These are phyloP conservation scores for Exserohilum rostratum DNA, from an alignment of 2,329 filamentous ascomycete species.

Conservation along the genomic window DNA sequence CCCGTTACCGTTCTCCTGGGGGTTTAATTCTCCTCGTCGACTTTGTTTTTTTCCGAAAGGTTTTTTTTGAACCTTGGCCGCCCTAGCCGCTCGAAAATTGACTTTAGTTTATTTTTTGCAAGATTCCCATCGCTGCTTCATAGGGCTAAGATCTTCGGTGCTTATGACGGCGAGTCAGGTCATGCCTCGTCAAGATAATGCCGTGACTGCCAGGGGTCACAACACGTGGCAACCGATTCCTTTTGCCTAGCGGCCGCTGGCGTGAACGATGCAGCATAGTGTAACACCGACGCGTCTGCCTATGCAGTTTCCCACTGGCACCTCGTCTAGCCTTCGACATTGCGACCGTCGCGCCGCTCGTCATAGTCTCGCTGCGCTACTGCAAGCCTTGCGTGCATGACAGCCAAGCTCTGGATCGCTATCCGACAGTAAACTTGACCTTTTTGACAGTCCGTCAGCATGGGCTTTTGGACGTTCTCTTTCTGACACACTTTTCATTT, in stretches of 20 bases:
- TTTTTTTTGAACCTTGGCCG: constrained; percentile 5
- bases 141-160: constrained; percentile 30
- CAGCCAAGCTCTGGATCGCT: no score
- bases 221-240: constrained; percentile 42
- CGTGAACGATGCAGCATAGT: constrained; percentile 31
- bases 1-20: constrained; percentile 17
- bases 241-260: constrained; percentile 40
- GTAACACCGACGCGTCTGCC: constrained; percentile 14
- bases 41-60: background rate
- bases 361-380: constrained; percentile 16
- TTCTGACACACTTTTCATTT: constrained; percentile 25
- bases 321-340: background rate
- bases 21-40: constrained; percentile 1
- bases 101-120: constrained; percentile 18
- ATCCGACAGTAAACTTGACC: no score
- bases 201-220: constrained; percentile 30
- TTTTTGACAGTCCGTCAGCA: no score
- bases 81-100: constrained; percentile 18
- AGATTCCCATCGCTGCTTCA: constrained; percentile 15
- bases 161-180: constrained; percentile 39
- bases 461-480: constrained; percentile 30
- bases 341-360: constrained; percentile 5
- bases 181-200: constrained; percentile 27
- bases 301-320: constrained; percentile 2
- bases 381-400: constrained; percentile 22